A percentile compares a stretch with the other conserved stretches of the same genome.
Conservation (phyloP, 2,329 filamentous ascomycete species). For the Alternaria panax region DNA sequence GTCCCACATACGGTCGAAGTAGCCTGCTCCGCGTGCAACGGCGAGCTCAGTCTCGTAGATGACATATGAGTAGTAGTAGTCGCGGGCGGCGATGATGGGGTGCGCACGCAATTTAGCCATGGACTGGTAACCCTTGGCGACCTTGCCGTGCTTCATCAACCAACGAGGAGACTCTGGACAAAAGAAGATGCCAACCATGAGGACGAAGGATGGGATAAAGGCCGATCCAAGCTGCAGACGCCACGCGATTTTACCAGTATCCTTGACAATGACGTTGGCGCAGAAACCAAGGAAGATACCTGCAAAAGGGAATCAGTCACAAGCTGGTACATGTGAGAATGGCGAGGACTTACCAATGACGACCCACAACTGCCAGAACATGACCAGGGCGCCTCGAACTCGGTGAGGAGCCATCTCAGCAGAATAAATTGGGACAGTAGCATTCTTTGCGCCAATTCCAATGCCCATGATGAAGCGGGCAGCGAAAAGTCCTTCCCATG, state of each 20-base stretch:
- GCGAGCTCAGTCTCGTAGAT: constrained; percentile 48
- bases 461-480: constrained; percentile 48
- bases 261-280: constrained; percentile 57
- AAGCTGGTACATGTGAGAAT: constrained; percentile 9
- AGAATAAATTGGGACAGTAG: constrained; percentile 46
- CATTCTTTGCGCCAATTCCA: constrained; percentile 45
- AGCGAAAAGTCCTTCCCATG: constrained; percentile 48
- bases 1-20: constrained; percentile 56
- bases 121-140: constrained; percentile 56
- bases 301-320: constrained; percentile 13
- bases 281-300: constrained; percentile 58
- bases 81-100: constrained; percentile 46
- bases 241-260: constrained; percentile 47
- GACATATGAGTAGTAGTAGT: constrained; percentile 50
- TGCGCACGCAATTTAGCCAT: constrained; percentile 54
- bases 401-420: constrained; percentile 46
- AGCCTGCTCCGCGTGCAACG: constrained; percentile 43
- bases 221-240: constrained; percentile 49
- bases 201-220: constrained; percentile 50
- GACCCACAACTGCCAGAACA: constrained; percentile 52
- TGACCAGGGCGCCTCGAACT: constrained; percentile 49
- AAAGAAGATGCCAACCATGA: constrained; percentile 46
- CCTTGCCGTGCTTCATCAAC: constrained; percentile 48
- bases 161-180: constrained; percentile 52
- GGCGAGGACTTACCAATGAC: constrained; percentile 34